phyloP scores from a whole-genome alignment of 768 basidiomycete genomes.

The Coprinopsis sp. region DNA sequence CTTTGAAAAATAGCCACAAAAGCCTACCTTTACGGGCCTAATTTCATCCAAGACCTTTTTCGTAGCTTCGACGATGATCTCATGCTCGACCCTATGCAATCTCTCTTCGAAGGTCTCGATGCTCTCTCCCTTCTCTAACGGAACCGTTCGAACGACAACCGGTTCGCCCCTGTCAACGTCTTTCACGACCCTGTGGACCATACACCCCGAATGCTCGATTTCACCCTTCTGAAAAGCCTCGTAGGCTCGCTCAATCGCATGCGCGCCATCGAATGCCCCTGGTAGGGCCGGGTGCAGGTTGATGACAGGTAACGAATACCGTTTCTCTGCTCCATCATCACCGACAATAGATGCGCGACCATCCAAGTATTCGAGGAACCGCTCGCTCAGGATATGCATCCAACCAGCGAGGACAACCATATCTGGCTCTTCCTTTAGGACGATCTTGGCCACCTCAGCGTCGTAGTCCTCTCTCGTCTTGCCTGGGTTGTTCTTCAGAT shows the following conservation, averaged over 20 bases:
- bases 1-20: not conserved
- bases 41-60: slow-evolving; percentile 59
- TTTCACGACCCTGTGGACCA: slow-evolving; percentile 91
- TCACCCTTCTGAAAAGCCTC: slow-evolving; percentile 85
- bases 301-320: slow-evolving; percentile 68
- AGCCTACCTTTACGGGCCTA: slow-evolving; percentile 24
- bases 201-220: slow-evolving; percentile 73
- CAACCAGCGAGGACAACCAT: slow-evolving; percentile 94
- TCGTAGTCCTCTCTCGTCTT: slow-evolving; percentile 85
- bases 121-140: slow-evolving; percentile 66
- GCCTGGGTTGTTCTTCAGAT: slow-evolving; percentile 65
- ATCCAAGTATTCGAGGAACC: slow-evolving; percentile 67
- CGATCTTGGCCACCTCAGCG: slow-evolving; percentile 65
- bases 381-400: slow-evolving; percentile 93
- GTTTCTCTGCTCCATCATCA: slow-evolving; percentile 25
- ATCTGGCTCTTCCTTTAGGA: slow-evolving; percentile 65
- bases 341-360: slow-evolving; percentile 33
- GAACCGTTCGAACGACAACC: slow-evolving; percentile 73
- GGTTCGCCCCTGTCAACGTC: slow-evolving; percentile 94
- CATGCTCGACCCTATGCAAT: slow-evolving; percentile 83
- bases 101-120: slow-evolving; percentile 69
- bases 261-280: slow-evolving; percentile 93
- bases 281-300: slow-evolving; percentile 96
- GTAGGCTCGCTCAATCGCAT: slow-evolving; percentile 84
- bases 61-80: slow-evolving; percentile 85